These are phyloP conservation scores for Pythium rishiriense DNA, from an alignment of 352 stramenopile genomes.

Conservation along the genomic window DNA sequence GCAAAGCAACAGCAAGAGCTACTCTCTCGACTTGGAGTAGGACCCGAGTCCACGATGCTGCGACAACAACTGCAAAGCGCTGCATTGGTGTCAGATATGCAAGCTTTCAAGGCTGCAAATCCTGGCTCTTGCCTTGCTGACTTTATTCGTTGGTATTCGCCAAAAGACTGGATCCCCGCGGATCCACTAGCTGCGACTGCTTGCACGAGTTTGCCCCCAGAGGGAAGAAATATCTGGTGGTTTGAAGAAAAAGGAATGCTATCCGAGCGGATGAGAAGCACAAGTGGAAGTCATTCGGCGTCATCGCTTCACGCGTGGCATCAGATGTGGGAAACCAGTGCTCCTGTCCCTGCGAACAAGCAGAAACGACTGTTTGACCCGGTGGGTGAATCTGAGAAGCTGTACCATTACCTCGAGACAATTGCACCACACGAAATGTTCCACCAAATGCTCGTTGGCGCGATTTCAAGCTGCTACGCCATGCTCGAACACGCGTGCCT, in stretches of 20 bases:
- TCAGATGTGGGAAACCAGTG: constrained; percentile 70
- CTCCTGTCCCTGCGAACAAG: constrained; percentile 46
- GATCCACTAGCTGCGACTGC: constrained; percentile 22
- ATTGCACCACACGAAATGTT: constrained; percentile 77
- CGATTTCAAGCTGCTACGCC: constrained; percentile 57
- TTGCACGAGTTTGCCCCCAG: constrained; percentile 32
- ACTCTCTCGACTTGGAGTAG: constrained; percentile 64
- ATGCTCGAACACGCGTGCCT: constrained; percentile 52
- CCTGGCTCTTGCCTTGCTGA: constrained; percentile 62
- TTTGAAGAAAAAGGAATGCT: constrained; percentile 70
- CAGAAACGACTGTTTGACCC: constrained; percentile 77
- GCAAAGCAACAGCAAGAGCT: constrained; percentile 78
- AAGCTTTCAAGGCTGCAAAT: constrained; percentile 86
- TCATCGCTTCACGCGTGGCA: constrained; percentile 56
- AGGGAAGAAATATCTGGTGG: constrained; percentile 61
- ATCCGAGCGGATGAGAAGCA: constrained; percentile 67
- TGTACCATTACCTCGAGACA: constrained; percentile 84
- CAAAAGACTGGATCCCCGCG: constrained; percentile 74
- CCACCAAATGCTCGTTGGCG: constrained; percentile 72
- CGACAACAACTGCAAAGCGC: constrained; percentile 78
- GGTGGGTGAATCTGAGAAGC: constrained; percentile 72
- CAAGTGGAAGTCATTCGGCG: constrained; percentile 23
- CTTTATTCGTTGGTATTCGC: constrained; percentile 86
- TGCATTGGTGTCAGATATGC: constrained; percentile 78
- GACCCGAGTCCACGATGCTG: constrained; percentile 59